Evolutionary conservation across 345 rosid genomes (phyloP).

Genomic region (Pelargonium nanum): DNA sequence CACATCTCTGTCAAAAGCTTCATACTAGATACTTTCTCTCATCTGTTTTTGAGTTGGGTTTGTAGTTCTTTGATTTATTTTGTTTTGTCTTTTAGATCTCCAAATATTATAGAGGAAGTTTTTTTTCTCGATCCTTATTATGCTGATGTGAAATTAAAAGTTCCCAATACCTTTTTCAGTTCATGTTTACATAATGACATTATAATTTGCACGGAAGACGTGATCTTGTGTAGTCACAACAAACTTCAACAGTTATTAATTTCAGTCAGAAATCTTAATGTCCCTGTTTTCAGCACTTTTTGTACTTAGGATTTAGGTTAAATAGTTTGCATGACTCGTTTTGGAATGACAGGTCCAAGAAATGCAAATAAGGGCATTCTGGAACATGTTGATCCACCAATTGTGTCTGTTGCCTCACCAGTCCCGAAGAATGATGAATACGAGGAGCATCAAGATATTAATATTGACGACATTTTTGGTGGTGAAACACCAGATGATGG

Average conservation of each 20-base stretch:
- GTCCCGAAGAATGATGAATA: constrained; percentile 40
- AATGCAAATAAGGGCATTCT: constrained; percentile 20
- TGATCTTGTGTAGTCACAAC: not conserved
- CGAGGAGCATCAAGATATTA: constrained; percentile 58
- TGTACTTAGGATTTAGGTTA: too few species aligned
- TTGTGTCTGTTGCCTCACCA: constrained; percentile 25
- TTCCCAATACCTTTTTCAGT: too few species aligned
- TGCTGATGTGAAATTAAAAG: not conserved
- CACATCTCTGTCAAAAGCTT: not conserved
- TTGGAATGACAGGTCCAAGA: constrained; percentile 21
- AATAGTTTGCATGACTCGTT: not conserved
- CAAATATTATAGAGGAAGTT: not conserved
- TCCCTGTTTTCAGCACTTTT: too few species aligned
- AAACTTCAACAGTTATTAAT: too few species aligned
- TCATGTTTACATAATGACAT: not conserved
- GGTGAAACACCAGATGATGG: constrained; percentile 38
- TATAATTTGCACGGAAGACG: not conserved
- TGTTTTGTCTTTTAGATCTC: not conserved
- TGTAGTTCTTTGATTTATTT: not conserved
- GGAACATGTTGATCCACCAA: constrained; percentile 22
- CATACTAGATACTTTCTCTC: not conserved
- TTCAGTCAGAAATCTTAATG: too few species aligned
- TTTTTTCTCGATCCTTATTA: not conserved
- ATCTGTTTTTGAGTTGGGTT: not conserved
- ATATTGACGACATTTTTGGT: constrained; percentile 56